Percentiles rank a stretch among this genome's conserved stretches.
phyloP scores from a whole-genome alignment of 176 grass and related monocot genomes.

The Eleusine coracana region DNA sequence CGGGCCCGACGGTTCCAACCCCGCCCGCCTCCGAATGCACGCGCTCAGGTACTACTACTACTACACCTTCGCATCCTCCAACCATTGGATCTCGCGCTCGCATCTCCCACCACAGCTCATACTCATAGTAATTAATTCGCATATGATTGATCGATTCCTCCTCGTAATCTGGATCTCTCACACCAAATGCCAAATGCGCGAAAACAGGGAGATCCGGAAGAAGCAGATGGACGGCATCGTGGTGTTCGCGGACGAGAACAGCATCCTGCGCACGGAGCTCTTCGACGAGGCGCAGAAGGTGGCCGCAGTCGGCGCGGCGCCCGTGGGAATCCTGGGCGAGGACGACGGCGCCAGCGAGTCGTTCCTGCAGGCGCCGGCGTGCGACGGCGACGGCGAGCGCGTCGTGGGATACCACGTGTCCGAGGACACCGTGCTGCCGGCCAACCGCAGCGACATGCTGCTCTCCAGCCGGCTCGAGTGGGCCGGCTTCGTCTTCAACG shows the following conservation, averaged over 20 bases:
- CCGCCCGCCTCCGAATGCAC: constrained; percentile 52
- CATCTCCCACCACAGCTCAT: background rate
- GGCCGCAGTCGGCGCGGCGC: constrained; percentile 60
- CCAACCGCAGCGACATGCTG: constrained; percentile 52
- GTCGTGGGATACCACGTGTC: constrained; percentile 69
- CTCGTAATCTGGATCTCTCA: constrained; percentile 5
- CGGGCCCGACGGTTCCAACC: constrained; percentile 39
- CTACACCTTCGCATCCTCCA: background rate
- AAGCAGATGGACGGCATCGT: constrained; percentile 74
- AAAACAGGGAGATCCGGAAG: constrained; percentile 58
- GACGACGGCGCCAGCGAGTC: constrained; percentile 58
- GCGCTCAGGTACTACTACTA: constrained; percentile 54
- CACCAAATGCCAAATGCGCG: too few species aligned
- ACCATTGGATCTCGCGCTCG: constrained; percentile 28
- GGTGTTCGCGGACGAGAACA: constrained; percentile 95
- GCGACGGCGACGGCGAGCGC: constrained; percentile 64
- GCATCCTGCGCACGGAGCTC: constrained; percentile 76
- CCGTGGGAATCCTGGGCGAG: constrained; percentile 66
- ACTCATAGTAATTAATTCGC: background rate
- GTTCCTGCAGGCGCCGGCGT: constrained; percentile 79
- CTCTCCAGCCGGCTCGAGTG: constrained; percentile 71
- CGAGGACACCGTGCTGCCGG: constrained; percentile 48
- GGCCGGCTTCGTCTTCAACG: constrained; percentile 79
- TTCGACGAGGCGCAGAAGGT: constrained; percentile 96
- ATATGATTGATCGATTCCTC: background rate